Evolutionary conservation across 306 rosid genomes (phyloP).

Genomic region (Rosa lucieae): DNA sequence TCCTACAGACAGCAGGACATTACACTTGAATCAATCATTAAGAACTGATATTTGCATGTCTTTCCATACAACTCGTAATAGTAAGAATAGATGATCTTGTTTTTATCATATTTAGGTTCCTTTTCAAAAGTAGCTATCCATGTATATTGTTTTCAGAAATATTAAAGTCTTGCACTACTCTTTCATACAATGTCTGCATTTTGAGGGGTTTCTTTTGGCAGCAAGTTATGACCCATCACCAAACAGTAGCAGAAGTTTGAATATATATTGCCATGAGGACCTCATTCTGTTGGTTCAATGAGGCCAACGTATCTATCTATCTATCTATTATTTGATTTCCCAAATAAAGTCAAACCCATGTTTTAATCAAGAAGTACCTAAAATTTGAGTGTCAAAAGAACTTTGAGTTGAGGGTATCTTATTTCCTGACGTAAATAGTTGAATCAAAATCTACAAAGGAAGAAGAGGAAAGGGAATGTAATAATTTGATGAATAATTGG

Average conservation of each 20-base stretch:
- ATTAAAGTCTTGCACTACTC: neutral
- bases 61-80: neutral
- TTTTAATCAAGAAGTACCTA: neutral
- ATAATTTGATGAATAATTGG: neutral
- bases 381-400: neutral
- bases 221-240: neutral
- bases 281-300: no score
- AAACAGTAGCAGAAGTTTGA: no score
- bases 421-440: neutral
- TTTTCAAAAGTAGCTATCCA: no score
- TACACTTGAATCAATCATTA: conserved; percentile 12
- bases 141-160: no score
- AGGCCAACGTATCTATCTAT: neutral
- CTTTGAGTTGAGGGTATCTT: neutral
- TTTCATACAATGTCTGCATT: neutral
- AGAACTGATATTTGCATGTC: neutral
- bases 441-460: no score
- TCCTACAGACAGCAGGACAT: neutral
- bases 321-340: neutral
- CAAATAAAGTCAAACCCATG: neutral
- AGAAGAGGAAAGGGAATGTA: neutral
- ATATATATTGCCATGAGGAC: no score
- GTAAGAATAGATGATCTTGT: neutral
- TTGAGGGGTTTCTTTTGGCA: neutral
- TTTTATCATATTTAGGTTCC: neutral